phyloP scores from a whole-genome alignment of 495 filamentous ascomycete genomes.

The Hamigera avellanea region DNA sequence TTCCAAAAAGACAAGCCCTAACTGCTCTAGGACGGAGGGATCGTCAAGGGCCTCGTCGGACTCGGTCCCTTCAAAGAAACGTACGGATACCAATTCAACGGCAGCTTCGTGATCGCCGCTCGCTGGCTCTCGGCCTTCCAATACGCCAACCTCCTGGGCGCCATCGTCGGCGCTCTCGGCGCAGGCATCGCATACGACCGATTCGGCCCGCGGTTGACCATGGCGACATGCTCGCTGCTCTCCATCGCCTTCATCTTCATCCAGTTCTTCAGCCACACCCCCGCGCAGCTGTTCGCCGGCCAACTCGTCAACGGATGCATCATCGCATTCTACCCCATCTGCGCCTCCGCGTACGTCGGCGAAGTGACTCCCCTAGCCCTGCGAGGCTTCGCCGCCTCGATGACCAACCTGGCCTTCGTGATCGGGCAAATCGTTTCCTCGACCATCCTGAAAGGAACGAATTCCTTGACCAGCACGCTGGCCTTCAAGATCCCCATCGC shows the following conservation, averaged over 20 bases:
- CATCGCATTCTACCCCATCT: slow-evolving; percentile 24
- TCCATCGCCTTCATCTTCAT: slow-evolving; percentile 25
- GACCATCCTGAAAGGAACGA: slow-evolving; percentile 25
- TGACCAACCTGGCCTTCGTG: slow-evolving; percentile 27
- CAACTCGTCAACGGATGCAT: slow-evolving; percentile 23
- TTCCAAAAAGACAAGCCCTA: too few relatives aligned
- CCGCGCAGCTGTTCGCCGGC: slow-evolving; percentile 20
- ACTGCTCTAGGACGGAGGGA: slow-evolving; percentile 19
- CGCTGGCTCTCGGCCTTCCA: slow-evolving; percentile 40
- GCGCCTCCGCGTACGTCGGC: slow-evolving; percentile 22
- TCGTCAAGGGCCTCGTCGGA: slow-evolving; percentile 20
- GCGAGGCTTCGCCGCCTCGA: slow-evolving; percentile 26
- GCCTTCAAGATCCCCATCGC: slow-evolving; percentile 27
- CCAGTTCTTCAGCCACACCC: slow-evolving; percentile 23
- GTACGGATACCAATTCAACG: slow-evolving; percentile 18
- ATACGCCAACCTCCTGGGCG: slow-evolving; percentile 61
- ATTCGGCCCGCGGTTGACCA: slow-evolving; percentile 17
- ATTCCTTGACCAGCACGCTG: slow-evolving; percentile 14
- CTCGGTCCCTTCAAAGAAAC: slow-evolving; percentile 19
- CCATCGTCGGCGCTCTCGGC: slow-evolving; percentile 45
- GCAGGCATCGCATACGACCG: slow-evolving; percentile 18
- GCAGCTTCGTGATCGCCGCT: slow-evolving; percentile 15
- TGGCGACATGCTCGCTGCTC: slow-evolving; percentile 17
- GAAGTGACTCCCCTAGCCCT: slow-evolving; percentile 29
- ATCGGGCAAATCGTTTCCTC: slow-evolving; percentile 29